These are phyloP conservation scores for Phytophthora pseudosyringae DNA, from an alignment of 352 stramenopile species.

Conservation along the genomic window DNA sequence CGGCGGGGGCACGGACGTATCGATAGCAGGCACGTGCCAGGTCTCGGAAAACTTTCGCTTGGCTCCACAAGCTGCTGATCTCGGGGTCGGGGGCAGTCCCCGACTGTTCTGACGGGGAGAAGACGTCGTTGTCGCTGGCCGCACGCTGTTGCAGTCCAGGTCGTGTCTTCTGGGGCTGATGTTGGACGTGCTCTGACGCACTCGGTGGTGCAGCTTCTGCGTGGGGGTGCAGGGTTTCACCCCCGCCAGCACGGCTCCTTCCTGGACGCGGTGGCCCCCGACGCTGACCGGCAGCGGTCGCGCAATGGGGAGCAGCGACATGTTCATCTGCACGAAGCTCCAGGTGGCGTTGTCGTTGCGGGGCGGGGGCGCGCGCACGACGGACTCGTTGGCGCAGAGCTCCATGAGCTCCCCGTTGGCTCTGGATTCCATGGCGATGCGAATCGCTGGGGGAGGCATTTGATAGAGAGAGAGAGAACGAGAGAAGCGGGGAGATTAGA, in stretches of 20 bases:
- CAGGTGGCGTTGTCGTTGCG: slow-evolving; percentile 47
- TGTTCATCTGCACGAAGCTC: slow-evolving; percentile 90
- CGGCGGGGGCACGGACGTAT: slow-evolving; percentile 26
- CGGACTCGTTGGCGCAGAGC: slow-evolving; percentile 20
- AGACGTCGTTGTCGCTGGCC: slow-evolving; percentile 16
- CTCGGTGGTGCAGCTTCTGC: slow-evolving; percentile 62
- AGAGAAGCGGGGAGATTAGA: background rate
- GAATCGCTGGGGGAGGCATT: slow-evolving; percentile 11
- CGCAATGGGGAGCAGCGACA: slow-evolving; percentile 80
- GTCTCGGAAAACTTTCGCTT: slow-evolving; percentile 39
- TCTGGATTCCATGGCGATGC: slow-evolving; percentile 20
- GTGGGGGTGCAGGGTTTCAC: slow-evolving; percentile 71
- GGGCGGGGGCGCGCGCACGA: slow-evolving; percentile 6
- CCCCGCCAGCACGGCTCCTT: slow-evolving; percentile 38
- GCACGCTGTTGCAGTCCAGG: slow-evolving; percentile 26
- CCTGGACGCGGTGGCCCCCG: slow-evolving; percentile 46
- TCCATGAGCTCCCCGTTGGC: slow-evolving; percentile 28
- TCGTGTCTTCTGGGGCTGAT: slow-evolving; percentile 76
- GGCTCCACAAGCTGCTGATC: slow-evolving; percentile 21
- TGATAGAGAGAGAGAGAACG: background rate
- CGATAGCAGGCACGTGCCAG: slow-evolving; percentile 34
- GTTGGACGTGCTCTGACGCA: slow-evolving; percentile 56
- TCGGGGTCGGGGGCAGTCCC: slow-evolving; percentile 33
- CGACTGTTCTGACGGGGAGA: slow-evolving; percentile 6
- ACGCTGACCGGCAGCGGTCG: slow-evolving; percentile 66